phyloP scores from a whole-genome alignment of 2,329 filamentous ascomycete genomes.

The Cordyceps cateniannulata region DNA sequence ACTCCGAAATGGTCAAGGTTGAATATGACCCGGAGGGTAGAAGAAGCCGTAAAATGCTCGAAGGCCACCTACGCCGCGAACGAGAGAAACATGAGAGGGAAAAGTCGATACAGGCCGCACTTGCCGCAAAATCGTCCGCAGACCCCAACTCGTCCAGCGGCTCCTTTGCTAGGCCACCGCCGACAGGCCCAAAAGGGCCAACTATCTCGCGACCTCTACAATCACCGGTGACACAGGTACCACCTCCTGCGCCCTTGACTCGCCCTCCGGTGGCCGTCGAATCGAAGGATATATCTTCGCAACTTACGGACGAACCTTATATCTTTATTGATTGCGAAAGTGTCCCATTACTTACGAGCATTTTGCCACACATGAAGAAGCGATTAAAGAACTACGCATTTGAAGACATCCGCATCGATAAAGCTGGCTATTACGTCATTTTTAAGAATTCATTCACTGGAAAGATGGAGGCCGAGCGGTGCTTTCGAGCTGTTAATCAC shows the following conservation, averaged over 20 bases:
- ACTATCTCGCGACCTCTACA: conserved; percentile 22
- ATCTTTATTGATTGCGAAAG: conserved; percentile 82
- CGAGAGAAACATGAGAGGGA: conserved; percentile 50
- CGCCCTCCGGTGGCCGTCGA: conserved; percentile 50
- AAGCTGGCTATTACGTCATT: conserved; percentile 83
- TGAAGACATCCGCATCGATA: conserved; percentile 76
- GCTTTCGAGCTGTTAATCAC: conserved; percentile 71
- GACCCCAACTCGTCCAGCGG: conserved; percentile 29
- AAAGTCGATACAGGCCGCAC: conserved; percentile 23
- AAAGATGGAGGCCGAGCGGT: conserved; percentile 73
- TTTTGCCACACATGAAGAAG: conserved; percentile 84
- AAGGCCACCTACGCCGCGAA: conserved; percentile 64
- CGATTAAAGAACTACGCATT: conserved; percentile 77
- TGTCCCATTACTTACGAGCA: conserved; percentile 80
- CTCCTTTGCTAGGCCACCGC: conserved; percentile 50
- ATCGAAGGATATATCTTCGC: conserved; percentile 56
- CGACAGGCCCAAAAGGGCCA: conserved; percentile 81
- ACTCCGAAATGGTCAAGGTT: conserved; percentile 69
- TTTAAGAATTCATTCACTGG: conserved; percentile 75
- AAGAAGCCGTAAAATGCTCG: conserved; percentile 72
- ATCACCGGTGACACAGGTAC: conserved; percentile 40
- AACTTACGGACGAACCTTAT: conserved; percentile 75
- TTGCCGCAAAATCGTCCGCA: conserved; percentile 28
- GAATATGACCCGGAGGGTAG: conserved; percentile 85
- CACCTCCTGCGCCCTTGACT: conserved; percentile 18